Percentiles rank a stretch among this genome's conserved stretches.
Conservation (phyloP, 208 protist species). For the Entamoeba invadens region DNA sequence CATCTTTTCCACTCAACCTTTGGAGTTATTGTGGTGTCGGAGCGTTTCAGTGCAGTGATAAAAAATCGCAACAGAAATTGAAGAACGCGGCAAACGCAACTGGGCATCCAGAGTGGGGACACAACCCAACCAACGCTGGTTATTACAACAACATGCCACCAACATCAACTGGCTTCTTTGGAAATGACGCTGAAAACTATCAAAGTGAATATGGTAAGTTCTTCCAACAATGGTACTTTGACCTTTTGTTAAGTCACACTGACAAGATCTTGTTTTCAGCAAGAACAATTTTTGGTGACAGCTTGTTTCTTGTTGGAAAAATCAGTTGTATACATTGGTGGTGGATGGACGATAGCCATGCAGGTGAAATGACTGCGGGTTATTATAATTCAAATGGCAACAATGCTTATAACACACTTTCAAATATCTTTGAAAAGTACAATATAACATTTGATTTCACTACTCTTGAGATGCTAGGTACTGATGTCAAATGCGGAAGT, state of each 20-base stretch:
- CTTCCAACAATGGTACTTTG: slow-evolving; percentile 43
- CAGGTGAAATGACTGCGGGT: slow-evolving; percentile 50
- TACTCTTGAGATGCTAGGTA: slow-evolving; percentile 40
- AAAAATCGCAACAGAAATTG: slow-evolving; percentile 35
- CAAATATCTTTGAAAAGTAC: slow-evolving; percentile 17
- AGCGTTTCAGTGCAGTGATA: slow-evolving; percentile 51
- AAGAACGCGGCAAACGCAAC: slow-evolving; percentile 14
- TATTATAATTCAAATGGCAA: slow-evolving; percentile 44
- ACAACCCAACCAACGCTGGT: slow-evolving; percentile 10
- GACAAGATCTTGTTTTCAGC: slow-evolving; percentile 27
- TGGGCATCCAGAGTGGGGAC: slow-evolving; percentile 32
- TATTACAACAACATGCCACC: slow-evolving; percentile 10
- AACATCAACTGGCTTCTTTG: slow-evolving; percentile 10
- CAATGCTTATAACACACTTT: slow-evolving; percentile 18
- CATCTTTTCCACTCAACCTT: slow-evolving; percentile 34
- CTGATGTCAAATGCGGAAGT: neutral
- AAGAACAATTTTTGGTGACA: slow-evolving; percentile 16
- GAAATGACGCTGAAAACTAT: neutral
- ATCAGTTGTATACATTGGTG: slow-evolving; percentile 54
- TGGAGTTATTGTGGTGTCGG: slow-evolving; percentile 43
- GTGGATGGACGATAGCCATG: slow-evolving; percentile 37
- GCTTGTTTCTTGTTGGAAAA: slow-evolving; percentile 31
- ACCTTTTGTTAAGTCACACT: slow-evolving; percentile 32
- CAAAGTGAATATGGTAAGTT: slow-evolving; percentile 38
- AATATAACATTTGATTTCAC: slow-evolving; percentile 32